Evolutionary conservation across 768 basidiomycete species (phyloP).

Genomic region (Pulveroboletus sp.): DNA sequence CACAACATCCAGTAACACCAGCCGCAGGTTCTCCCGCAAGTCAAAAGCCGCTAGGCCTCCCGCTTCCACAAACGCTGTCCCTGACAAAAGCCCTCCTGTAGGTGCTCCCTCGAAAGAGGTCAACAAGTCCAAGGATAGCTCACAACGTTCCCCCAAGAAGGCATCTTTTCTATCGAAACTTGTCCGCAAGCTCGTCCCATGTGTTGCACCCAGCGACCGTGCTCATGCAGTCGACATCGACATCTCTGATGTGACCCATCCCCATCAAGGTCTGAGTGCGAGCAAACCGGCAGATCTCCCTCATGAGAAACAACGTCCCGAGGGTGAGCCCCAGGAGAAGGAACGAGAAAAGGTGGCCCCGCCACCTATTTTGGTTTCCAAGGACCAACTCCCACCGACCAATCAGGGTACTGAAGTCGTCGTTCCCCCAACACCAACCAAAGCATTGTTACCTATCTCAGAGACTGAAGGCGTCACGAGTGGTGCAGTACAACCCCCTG

Average conservation of each 20-base stretch:
- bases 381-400: constrained; percentile 17
- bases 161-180: constrained; percentile 57
- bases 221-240: constrained; percentile 44
- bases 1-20: constrained; percentile 13
- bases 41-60: constrained; percentile 17
- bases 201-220: constrained; percentile 48
- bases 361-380: constrained; percentile 18
- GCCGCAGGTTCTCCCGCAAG: constrained; percentile 31
- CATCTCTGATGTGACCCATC: constrained; percentile 18
- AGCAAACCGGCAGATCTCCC: constrained; percentile 20
- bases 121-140: constrained; percentile 33
- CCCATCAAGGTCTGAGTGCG: constrained; percentile 17
- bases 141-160: constrained; percentile 35
- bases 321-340: constrained; percentile 28
- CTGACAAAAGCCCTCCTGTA: constrained; percentile 30
- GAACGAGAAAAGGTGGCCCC: constrained; percentile 34
- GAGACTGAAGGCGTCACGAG: constrained; percentile 88
- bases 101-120: constrained; percentile 31
- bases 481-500: constrained; percentile 89
- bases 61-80: constrained; percentile 14
- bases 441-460: constrained; percentile 45
- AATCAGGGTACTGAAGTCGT: constrained; percentile 35
- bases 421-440: constrained; percentile 47
- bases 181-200: constrained; percentile 60
- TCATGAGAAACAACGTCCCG: constrained; percentile 27